Conservation (phyloP, 2,329 filamentous ascomycete genomes). For the Bipolaris sorokiniana region DNA sequence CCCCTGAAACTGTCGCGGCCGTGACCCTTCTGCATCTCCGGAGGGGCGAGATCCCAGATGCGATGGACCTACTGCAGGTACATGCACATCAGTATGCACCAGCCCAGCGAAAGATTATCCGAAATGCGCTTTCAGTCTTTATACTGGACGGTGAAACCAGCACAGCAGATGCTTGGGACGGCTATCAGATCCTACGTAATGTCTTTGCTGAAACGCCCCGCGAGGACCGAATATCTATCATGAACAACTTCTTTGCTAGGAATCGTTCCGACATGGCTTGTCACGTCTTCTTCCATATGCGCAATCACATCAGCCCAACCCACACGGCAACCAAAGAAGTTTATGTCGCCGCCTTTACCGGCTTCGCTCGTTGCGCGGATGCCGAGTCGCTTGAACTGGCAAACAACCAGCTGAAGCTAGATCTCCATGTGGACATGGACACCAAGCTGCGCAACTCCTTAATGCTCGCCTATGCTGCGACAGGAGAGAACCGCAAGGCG, state of each 20-base stretch:
- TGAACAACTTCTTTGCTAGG: conserved; percentile 81
- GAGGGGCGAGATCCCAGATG: conserved; percentile 77
- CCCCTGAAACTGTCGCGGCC: conserved; percentile 74
- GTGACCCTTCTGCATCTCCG: conserved; percentile 77
- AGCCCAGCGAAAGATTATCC: conserved; percentile 70
- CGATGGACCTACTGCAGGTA: conserved; percentile 80
- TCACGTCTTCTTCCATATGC: conserved; percentile 91
- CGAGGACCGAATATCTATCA: conserved; percentile 70
- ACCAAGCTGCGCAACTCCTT: conserved; percentile 82
- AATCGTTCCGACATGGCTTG: conserved; percentile 82
- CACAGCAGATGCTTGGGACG: conserved; percentile 67
- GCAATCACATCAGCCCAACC: conserved; percentile 68
- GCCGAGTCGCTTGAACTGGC: conserved; percentile 72
- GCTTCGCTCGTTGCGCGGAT: conserved; percentile 68
- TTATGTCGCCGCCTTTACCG: conserved; percentile 79
- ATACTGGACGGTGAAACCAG: conserved; percentile 70
- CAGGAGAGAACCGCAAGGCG: conserved; percentile 68
- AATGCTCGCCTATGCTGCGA: conserved; percentile 82
- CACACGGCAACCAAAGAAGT: conserved; percentile 73
- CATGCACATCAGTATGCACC: conserved; percentile 74
- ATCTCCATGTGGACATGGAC: conserved; percentile 76
- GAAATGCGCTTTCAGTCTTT: conserved; percentile 70
- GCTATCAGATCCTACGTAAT: conserved; percentile 64
- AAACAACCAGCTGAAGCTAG: conserved; percentile 94
- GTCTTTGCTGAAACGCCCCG: conserved; percentile 69